phyloP scores from a whole-genome alignment of 2,329 filamentous ascomycete genomes.

The Colletotrichum endophyticum region DNA sequence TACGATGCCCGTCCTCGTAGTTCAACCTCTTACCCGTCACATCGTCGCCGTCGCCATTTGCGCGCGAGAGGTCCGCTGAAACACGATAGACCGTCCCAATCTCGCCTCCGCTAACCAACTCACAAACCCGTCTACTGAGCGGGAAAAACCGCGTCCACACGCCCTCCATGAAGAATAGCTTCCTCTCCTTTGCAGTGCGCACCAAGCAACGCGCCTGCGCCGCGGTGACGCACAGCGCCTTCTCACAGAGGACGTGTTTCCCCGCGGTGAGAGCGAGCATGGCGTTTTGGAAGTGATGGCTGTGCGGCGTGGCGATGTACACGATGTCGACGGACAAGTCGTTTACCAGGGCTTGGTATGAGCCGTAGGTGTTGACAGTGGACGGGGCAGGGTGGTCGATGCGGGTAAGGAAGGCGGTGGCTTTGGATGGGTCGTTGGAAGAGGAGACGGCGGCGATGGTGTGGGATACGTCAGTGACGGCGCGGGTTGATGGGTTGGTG shows the following conservation, averaged over 20 bases:
- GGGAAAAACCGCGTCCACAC: conserved; percentile 93
- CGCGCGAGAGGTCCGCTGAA: conserved; percentile 64
- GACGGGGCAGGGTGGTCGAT: conserved; percentile 71
- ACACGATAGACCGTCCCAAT: conserved; percentile 68
- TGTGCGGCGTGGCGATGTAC: conserved; percentile 90
- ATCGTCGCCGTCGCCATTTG: conserved; percentile 56
- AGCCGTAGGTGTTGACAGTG: conserved; percentile 75
- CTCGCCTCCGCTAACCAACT: conserved; percentile 60
- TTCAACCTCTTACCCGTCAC: conserved; percentile 42
- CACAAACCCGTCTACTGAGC: conserved; percentile 74
- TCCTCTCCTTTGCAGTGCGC: conserved; percentile 73
- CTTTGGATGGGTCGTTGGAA: conserved; percentile 78
- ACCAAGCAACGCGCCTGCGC: conserved; percentile 76
- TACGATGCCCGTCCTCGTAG: conserved; percentile 69
- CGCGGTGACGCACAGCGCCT: conserved; percentile 85
- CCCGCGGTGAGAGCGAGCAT: conserved; percentile 81
- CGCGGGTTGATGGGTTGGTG: conserved; percentile 71
- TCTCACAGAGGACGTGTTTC: conserved; percentile 90
- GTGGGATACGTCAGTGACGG: conserved; percentile 75
- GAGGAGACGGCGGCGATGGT: conserved; percentile 75
- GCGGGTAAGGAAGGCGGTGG: conserved; percentile 81
- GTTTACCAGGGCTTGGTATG: conserved; percentile 79
- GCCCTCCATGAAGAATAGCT: conserved; percentile 81
- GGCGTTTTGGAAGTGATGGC: conserved; percentile 89
- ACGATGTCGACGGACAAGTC: conserved; percentile 83